Evolutionary conservation across 352 stramenopile species (phyloP).

Genomic region (Phytophthora macrochlamydospora): DNA sequence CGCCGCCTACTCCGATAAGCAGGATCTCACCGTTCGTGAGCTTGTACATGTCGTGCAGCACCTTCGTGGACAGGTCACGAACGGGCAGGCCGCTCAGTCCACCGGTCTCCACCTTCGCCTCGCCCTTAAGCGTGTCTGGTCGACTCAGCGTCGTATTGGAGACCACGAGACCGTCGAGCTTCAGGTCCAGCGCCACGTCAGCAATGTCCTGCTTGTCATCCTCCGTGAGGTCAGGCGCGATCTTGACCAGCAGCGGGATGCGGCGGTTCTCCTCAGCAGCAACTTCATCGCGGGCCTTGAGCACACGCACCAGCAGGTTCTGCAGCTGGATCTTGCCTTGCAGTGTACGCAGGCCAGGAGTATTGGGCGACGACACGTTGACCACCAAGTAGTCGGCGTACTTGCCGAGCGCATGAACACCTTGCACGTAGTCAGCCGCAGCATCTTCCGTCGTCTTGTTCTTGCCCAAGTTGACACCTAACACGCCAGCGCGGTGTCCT

Average conservation of each 20-base stretch:
- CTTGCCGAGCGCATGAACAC: constrained; percentile 91
- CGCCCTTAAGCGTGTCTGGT: constrained; percentile 78
- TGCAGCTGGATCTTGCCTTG: constrained; percentile 86
- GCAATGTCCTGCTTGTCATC: constrained; percentile 97
- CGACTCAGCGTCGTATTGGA: constrained; percentile 97
- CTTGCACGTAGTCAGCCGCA: constrained; percentile 89
- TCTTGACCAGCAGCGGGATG: constrained; percentile 96
- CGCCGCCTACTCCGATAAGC: constrained; percentile 96
- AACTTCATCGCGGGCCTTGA: constrained; percentile 71
- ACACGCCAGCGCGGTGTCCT: constrained; percentile 72
- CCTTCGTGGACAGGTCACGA: constrained; percentile 92
- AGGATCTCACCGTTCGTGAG: constrained; percentile 93
- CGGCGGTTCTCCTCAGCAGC: constrained; percentile 53
- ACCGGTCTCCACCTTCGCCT: constrained; percentile 85
- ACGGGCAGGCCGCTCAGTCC: constrained; percentile 96
- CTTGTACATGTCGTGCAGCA: constrained; percentile 95
- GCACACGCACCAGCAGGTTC: constrained; percentile 71
- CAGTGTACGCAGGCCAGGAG: constrained; percentile 82
- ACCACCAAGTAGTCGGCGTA: constrained; percentile 98
- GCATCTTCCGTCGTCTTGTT: constrained; percentile 94
- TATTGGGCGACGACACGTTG: constrained; percentile 98
- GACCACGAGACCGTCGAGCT: constrained; percentile 96
- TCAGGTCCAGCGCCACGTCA: constrained; percentile 81
- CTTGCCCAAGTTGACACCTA: constrained; percentile 98
- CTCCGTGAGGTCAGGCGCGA: constrained; percentile 95